Evolutionary conservation across 2,329 filamentous ascomycete species (phyloP), one percentile per base, ranked within the genome.

Genomic region (Penicillium sp.): DNA sequence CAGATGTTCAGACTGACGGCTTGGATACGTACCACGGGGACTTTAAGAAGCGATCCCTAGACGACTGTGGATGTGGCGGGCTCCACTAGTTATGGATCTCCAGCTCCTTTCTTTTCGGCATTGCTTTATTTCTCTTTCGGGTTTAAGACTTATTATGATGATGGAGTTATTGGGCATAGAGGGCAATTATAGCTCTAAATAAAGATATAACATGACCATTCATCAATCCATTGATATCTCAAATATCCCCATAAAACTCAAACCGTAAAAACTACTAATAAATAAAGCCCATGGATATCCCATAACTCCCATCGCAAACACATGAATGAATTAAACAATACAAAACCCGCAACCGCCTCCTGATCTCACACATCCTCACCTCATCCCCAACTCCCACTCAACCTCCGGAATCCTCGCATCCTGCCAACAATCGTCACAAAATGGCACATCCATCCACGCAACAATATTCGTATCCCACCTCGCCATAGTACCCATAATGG

Each of bases 11-110:
- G 11, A 70, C 72, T 1, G 75, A 77, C 5, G 69, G 72, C 4
- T 58, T 80, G 8, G 77, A 80, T 51, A 72, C 69, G 6, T 80
- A 80, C 60, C 77, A 80, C 55, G 75, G 76, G 14, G 76, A 78
- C 50, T 79, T 78, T 62, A 76, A 70, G 61, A 73, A 72, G 61
- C 66, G 67, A 33, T 70, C 68, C n/a, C 59, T 54, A 4, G 67
- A 63, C 13, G 68, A 66, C 14, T 77, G 74, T 57, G 72, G 71
- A 16, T 72, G 67, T 53, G 70, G 68, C 42, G 62, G 48, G 23
- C 57, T 60, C 35, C 67, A 69, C 54, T 70, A 47, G 21, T 10
- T 6, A 23, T 42, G 39, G 7, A 19, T 11, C 16, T 39, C 8
- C 21, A 7, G 8, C 23, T 21, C 19, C 6, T 9, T 39, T 55